Conservation (phyloP, 768 basidiomycete species). For the Boletus insuetus region DNA sequence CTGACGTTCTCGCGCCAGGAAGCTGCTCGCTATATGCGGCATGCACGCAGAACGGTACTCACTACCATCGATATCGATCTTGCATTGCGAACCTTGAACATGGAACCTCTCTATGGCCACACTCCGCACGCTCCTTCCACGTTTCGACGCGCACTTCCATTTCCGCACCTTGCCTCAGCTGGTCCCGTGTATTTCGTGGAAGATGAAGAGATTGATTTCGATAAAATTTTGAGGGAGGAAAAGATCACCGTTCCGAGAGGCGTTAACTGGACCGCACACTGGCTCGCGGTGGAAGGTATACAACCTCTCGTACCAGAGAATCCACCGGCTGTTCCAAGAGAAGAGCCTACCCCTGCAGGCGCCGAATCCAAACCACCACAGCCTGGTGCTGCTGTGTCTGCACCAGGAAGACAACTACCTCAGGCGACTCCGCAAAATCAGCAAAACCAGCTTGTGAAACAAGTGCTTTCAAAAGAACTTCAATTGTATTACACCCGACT, state of each 20-base stretch:
- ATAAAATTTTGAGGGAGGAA: slow-evolving; percentile 83
- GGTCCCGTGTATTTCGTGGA: slow-evolving; percentile 90
- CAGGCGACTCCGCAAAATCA: slow-evolving; percentile 46
- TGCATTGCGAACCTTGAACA: slow-evolving; percentile 90
- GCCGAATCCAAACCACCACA: slow-evolving; percentile 30
- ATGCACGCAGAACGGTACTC: slow-evolving; percentile 86
- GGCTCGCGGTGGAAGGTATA: slow-evolving; percentile 97
- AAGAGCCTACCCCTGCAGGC: slow-evolving; percentile 35
- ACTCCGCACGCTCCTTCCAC: slow-evolving; percentile 32
- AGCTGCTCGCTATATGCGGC: slow-evolving; percentile 95
- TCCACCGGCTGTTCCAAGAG: slow-evolving; percentile 75
- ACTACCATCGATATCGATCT: slow-evolving; percentile 90
- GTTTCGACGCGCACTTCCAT: slow-evolving; percentile 46
- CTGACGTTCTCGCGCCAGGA: slow-evolving; percentile 43
- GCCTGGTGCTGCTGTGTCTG: slow-evolving; percentile 20
- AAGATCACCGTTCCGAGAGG: slow-evolving; percentile 79
- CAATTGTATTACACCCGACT: slow-evolving; percentile 94
- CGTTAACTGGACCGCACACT: slow-evolving; percentile 90
- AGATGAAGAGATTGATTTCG: slow-evolving; percentile 97
- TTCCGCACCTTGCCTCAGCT: slow-evolving; percentile 42
- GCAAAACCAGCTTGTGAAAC: slow-evolving; percentile 80
- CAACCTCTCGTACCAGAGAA: slow-evolving; percentile 97
- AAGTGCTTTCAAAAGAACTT: slow-evolving; percentile 89
- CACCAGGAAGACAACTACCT: slow-evolving; percentile 25
- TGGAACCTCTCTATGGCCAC: slow-evolving; percentile 88